phyloP scores from a whole-genome alignment of 257 asterid species.

The Haberlea rhodopensis region DNA sequence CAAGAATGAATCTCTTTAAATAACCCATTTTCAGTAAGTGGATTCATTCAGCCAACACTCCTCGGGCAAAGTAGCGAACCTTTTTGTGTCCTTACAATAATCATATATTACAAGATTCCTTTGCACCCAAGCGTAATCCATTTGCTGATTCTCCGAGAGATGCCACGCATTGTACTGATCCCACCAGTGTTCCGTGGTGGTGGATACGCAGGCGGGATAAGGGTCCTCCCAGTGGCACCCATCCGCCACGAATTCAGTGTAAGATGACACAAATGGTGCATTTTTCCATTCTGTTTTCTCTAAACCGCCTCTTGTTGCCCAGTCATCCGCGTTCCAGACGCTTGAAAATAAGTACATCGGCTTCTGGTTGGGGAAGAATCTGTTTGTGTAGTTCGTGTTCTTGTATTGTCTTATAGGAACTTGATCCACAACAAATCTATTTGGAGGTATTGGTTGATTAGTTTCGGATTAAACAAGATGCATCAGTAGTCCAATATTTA shows the following conservation, averaged over 20 bases:
- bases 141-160: conserved; percentile 54
- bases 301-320: conserved; percentile 96
- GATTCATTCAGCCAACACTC: conserved; percentile 65
- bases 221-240: conserved; percentile 93
- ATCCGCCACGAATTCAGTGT: conserved; percentile 66
- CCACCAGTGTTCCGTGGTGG: conserved; percentile 90
- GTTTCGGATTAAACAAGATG: not conserved
- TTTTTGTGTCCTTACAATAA: conserved; percentile 65
- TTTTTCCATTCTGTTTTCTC: conserved; percentile 92
- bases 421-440: conserved; percentile 74
- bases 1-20: too few species aligned
- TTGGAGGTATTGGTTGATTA: not conserved
- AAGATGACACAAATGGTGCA: conserved; percentile 86
- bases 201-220: conserved; percentile 73
- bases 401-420: conserved; percentile 81
- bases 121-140: conserved; percentile 80
- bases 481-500: not conserved
- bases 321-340: conserved; percentile 97
- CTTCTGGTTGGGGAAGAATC: conserved; percentile 73
- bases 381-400: conserved; percentile 87
- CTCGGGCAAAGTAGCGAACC: conserved; percentile 61
- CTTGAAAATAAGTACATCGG: conserved; percentile 94
- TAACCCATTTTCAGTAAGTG: not conserved
- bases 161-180: conserved; percentile 87
- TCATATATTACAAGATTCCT: conserved; percentile 86